These are phyloP conservation scores for Metschnikowia cerradonensis DNA, from an alignment of 805 yeast species.

Conservation along the genomic window DNA sequence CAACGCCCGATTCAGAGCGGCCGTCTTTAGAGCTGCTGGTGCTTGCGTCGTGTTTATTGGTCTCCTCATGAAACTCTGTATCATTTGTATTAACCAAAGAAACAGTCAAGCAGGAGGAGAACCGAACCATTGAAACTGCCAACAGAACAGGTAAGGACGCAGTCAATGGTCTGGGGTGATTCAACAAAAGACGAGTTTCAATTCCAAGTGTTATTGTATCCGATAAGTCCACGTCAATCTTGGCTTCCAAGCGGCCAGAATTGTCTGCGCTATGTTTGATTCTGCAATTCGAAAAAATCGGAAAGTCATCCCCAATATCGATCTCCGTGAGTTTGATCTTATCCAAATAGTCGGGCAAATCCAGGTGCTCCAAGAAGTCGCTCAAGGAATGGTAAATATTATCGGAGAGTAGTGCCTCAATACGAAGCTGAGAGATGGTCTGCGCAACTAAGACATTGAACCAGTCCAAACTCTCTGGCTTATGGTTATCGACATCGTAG, in stretches of 20 bases:
- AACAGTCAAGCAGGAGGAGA: constrained; percentile 84
- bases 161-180: constrained; percentile 77
- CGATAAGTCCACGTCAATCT: constrained; percentile 83
- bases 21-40: constrained; percentile 4
- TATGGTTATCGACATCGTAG: constrained; percentile 83
- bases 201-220: constrained; percentile 85
- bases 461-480: constrained; percentile 94
- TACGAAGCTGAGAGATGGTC: constrained; percentile 76
- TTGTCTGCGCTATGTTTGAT: constrained; percentile 57
- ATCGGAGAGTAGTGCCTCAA: constrained; percentile 83
- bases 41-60: constrained; percentile 6
- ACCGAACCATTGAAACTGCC: constrained; percentile 83
- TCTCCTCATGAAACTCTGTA: constrained; percentile 22
- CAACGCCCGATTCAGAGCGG: not conserved
- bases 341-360: constrained; percentile 78
- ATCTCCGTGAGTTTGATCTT: constrained; percentile 77
- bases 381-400: constrained; percentile 79
- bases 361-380: constrained; percentile 56
- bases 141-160: constrained; percentile 85
- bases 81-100: constrained; percentile 53
- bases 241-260: constrained; percentile 66
- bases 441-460: constrained; percentile 92
- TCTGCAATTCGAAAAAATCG: constrained; percentile 90
- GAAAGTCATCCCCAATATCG: constrained; percentile 92
- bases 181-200: constrained; percentile 72